Evolutionary conservation across 2,329 filamentous ascomycete genomes (phyloP), one percentile per base, ranked within the genome.

Genomic region (Neospermospora avenae): DNA sequence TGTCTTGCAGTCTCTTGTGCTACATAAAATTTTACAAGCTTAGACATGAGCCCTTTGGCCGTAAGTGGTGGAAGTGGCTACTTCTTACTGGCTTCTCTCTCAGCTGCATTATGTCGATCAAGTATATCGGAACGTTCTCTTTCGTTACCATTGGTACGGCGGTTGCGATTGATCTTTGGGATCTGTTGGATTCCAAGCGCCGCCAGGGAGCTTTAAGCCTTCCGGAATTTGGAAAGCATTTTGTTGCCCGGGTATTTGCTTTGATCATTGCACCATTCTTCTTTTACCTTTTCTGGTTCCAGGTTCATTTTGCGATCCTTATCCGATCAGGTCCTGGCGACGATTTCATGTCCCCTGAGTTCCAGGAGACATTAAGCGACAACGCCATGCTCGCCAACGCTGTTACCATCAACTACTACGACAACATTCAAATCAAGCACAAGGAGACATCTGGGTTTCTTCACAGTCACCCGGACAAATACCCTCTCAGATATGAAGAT

Each of bases 11-110:
- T 75, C 82, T 99, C 59, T 82, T 97, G 59, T 92, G 85, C 80
- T 99, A 99, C 77, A 89, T 99, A 77, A 91, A 93, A 69, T 99
- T 98, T 78, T 98, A 98, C 81, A 99, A 98, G 82, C 80, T 93
- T 68, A 85, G 95, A 68, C 93, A 98, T 70, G 83, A 87, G 66
- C 83, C 95, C 3, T 99, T 99, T 74, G 86, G 89, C 62, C 85
- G 92, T 63, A 98, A 99, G 78, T 99, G 95, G 95, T 99, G 95
- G 95, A 99, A 99, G 77, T 99, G 95, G 95, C 84, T 99, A 61
- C 85, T 99, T 64, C 77, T 98, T 70, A 99, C 95, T 7, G 95
- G 95, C 62, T 93, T 99, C 74, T 88, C 88, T 62, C 83, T 99
- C 73, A 97, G 93, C 73, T 98, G 93, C 74, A 95, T 97, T 73